Evolutionary conservation across 345 rosid species (phyloP), one percentile per base, ranked within the genome.

Genomic region (Eucalyptus leucophloia): DNA sequence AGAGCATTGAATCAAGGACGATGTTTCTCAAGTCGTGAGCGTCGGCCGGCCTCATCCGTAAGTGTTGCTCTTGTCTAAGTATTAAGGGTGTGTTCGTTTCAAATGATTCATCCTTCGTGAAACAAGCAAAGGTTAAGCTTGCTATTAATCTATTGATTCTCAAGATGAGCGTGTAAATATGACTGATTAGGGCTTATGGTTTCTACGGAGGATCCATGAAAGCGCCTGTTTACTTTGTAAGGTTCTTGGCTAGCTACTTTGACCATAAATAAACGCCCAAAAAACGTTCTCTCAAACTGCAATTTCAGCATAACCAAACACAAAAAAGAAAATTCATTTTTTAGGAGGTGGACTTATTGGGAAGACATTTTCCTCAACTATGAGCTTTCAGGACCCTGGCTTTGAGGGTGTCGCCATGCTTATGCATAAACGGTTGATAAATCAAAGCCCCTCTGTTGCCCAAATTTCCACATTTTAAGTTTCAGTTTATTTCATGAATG

Each of bases 241-340:
- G 37, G 77, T 65, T n/a, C 19, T 65, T 65, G 77, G 77, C 77
- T 65, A 15, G 77, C 77, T 65, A 65, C 0, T 65, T 16, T n/a
- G 21, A 65, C 34, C 72, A 65, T 65, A 7, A 65, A n/a, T n/a
- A 0, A n/a, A 65, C 58, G 19, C 3, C 77, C 0, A 0, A 62
- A 30, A 30, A 30, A 14, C 9, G 9, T 7, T 62, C 5, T n/a
- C 37, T 62, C 37, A 30, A 62, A 62, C 72, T 30, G 9, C 72
- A 14, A 30, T 62, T 30, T 62, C 18, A 62, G 72, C 72, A 14
- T 37, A 62, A 30, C 77, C 77, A 65, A 65, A 53, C 58, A 53
- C 24, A 3, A 65, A n/a, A 13, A 7, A 0, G 18, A 65, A n/a
- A n/a, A n/a, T 7, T 7, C 11, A 30, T 1, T n/a, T 65, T 65